Conservation (phyloP, 371 early-diverging fungal genomes). For the Mortierella sp. region DNA sequence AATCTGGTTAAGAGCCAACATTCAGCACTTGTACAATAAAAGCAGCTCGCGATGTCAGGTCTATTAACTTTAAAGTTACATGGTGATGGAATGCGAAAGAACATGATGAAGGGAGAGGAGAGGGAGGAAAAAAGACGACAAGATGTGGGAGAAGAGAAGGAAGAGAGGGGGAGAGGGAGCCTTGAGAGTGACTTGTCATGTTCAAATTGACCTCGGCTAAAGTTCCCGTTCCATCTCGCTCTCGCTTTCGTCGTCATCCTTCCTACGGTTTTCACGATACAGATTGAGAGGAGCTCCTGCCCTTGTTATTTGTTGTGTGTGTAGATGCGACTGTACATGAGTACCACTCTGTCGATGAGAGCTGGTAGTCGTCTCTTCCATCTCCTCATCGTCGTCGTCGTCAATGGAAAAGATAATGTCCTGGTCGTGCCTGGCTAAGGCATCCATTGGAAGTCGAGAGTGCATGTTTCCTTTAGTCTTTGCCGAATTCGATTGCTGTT, state of each 20-base stretch:
- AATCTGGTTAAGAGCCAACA: too few relatives aligned
- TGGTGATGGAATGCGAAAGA: too few relatives aligned
- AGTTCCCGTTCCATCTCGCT: slow-evolving; percentile 48
- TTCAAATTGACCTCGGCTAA: too few relatives aligned
- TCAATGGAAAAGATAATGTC: slow-evolving; percentile 51
- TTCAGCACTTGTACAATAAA: too few relatives aligned
- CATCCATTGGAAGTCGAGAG: slow-evolving; percentile 16
- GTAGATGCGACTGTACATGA: background rate
- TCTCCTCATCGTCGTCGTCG: slow-evolving; percentile 18
- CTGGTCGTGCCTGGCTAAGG: slow-evolving; percentile 35
- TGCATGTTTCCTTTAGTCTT: too few relatives aligned
- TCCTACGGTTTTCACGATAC: slow-evolving; percentile 34
- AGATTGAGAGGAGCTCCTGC: slow-evolving; percentile 36
- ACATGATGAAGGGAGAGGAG: too few relatives aligned
- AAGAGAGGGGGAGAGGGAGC: too few relatives aligned
- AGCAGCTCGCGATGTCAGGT: too few relatives aligned
- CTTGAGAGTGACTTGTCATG: too few relatives aligned
- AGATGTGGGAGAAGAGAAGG: too few relatives aligned
- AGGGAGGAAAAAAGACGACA: too few relatives aligned
- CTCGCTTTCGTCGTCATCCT: slow-evolving; percentile 42
- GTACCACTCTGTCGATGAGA: slow-evolving; percentile 2
- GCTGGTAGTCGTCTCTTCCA: slow-evolving; percentile 7
- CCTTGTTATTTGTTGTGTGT: slow-evolving; percentile 12
- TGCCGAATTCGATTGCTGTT: background rate
- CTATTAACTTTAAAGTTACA: too few relatives aligned